Evolutionary conservation across 345 rosid species (phyloP).

Genomic region (Brassica napus): Da-Ae NC_063440.1:18669001-18669500

Average conservation of each 20-base stretch:
- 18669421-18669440: background rate
- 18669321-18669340: conserved; percentile 66
- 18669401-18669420: conserved; percentile 14
- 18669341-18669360: conserved; percentile 89
- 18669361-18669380: conserved; percentile 93
- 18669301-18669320: conserved; percentile 96
- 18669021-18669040: background rate
- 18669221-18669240: conserved; percentile 96
- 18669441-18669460: conserved; percentile 6
- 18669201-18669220: conserved; percentile 59
- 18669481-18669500: too few relatives aligned
- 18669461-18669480: background rate
- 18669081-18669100: conserved; percentile 93
- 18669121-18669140: conserved; percentile 82
- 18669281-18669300: conserved; percentile 83
- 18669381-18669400: conserved; percentile 82
- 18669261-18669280: conserved; percentile 81
- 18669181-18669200: background rate
- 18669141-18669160: conserved; percentile 46
- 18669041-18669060: conserved; percentile 29
- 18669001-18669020: background rate
- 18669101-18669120: conserved; percentile 88
- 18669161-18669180: conserved; percentile 20
- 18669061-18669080: conserved; percentile 98
- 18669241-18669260: conserved; percentile 95